Evolutionary conservation across 169 alveolate species (phyloP), one percentile per base, ranked within the genome.

Genomic region (Theileria annulata): DNA sequence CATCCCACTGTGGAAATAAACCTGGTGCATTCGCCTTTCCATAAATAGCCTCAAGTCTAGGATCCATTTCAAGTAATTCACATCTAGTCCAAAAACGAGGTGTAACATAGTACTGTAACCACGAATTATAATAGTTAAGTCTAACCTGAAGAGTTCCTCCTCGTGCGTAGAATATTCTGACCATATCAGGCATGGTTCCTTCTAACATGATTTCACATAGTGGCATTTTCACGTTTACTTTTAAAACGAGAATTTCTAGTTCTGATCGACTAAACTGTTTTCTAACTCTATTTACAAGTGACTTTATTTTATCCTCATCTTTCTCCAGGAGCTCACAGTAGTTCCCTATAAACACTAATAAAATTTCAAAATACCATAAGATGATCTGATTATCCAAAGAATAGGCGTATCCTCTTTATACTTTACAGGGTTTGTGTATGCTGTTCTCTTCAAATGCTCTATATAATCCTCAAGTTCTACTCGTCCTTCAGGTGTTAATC

Each of bases 21-120:
- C 93, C 93, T 8, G 93, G 93, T 21, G 93, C 90, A 5, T 77
- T 74, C 19, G 84, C 74, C 71, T 86, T 88, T 21, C 93, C 93
- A 63, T 88, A 88, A 35, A 79, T 88, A 9, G 90, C 88, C 79
- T 73, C 85, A 37, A 88, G 85, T 10, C 93, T 83, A 6, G 86
- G 86, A 70, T 88, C 93, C 85, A 80, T 87, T 64, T 82, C 93
- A 23, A 88, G 80, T 21, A 87, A 49, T 1, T 77, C 88, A 58
- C 93, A 88, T 13, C 79, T 63, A 28, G 88, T 75, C 85, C 93
- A 75, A 68, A 88, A 88, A 12, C 93, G 67, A 27, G 86, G 87
- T 0, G 60, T 66, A 31, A 84, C 83, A 48, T 84, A 82, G 42
- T 68, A 82, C 79, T 71, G 9, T 13, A 19, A 56, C 6, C 3